Base-by-base conservation (phyloP, 345 rosid species). In the Camelina hispida region DNA sequence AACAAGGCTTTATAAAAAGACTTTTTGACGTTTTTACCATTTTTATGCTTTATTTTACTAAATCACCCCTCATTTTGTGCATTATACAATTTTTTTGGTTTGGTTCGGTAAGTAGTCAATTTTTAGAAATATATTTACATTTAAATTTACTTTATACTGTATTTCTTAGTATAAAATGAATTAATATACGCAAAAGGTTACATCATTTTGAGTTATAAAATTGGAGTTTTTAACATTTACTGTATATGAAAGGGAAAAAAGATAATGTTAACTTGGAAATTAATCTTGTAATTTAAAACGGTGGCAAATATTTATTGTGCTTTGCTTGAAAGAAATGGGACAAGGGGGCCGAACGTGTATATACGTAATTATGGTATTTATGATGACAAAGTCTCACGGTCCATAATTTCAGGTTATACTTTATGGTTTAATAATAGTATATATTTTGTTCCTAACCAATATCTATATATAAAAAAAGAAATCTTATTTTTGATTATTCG, bases 391-490 rank as follows among this genome's bases (percentile, higher is more conserved):
- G 66, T 70, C 80, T 77, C 80, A 77, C 76, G 76, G 61, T 71
- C 80, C 80, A 77, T 77, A 55, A 77, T 77, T 71, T 71, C 80
- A 77, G 80, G 80, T 77, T 71, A 37, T 64, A 60, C 75, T 77
- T 71, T 76, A 64, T 4, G 2, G 57, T 77, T 77, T 9, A 48
- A 42, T 75, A 40, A 40, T 34, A 34, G 37, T 34, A 34, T 52
- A 23, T 3, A 6, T 34, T 18, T 20, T n/a, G 38, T 22, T 50
- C 34, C 6, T 34, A 20, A 46, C 30, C 54, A 14, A 46, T 47
- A 15, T n/a, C n/a, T n/a, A n/a, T n/a, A n/a, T n/a, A n/a, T n/a
- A n/a, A n/a, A n/a, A n/a, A n/a, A n/a, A n/a, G n/a, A n/a, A n/a
- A n/a, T n/a, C n/a, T n/a, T n/a, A n/a, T n/a, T n/a, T n/a, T n/a